These are phyloP conservation scores for Boletus smithii DNA, from an alignment of 1,284 basidiomycete species.

Conservation along the genomic window DNA sequence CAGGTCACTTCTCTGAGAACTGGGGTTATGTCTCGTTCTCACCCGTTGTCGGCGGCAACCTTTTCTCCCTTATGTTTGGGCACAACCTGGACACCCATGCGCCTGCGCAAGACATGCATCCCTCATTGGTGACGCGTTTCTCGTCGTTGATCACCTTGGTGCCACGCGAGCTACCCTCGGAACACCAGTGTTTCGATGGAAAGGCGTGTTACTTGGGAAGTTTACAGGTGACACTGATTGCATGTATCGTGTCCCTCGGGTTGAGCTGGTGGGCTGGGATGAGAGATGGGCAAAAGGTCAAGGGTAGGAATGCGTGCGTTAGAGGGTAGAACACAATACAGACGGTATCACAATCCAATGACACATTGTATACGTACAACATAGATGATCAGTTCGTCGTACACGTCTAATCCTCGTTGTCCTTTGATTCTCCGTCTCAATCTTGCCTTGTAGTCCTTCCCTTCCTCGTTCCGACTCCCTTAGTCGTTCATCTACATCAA, in stretches of 20 bases:
- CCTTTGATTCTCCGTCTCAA: too few species aligned
- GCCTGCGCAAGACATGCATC: constrained; percentile 8
- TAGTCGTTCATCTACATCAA: too few species aligned
- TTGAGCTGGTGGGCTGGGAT: constrained; percentile 44
- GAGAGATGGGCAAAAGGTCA: constrained; percentile 34
- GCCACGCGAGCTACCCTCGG: constrained; percentile 30
- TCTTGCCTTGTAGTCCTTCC: too few species aligned
- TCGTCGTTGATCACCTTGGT: constrained; percentile 10
- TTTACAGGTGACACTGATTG: constrained; percentile 43
- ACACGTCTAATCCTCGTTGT: too few species aligned
- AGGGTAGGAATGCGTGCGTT: background rate
- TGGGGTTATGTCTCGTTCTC: constrained; percentile 80
- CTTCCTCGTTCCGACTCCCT: too few species aligned
- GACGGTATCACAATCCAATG: too few species aligned
- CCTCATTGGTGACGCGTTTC: background rate
- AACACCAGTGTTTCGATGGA: constrained; percentile 46
- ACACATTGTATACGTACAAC: too few species aligned
- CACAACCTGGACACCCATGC: constrained; percentile 73
- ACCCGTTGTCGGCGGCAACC: constrained; percentile 78
- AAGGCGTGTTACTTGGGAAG: constrained; percentile 46
- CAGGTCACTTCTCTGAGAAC: constrained; percentile 77
- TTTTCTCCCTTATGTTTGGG: constrained; percentile 85
- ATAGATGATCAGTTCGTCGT: too few species aligned
- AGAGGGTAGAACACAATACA: too few species aligned
- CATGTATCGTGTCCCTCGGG: constrained; percentile 43